Evolutionary conservation across 805 yeast genomes (phyloP), one percentile per base, ranked within the genome.

Genomic region (Metschnikowia reukaufii): DNA sequence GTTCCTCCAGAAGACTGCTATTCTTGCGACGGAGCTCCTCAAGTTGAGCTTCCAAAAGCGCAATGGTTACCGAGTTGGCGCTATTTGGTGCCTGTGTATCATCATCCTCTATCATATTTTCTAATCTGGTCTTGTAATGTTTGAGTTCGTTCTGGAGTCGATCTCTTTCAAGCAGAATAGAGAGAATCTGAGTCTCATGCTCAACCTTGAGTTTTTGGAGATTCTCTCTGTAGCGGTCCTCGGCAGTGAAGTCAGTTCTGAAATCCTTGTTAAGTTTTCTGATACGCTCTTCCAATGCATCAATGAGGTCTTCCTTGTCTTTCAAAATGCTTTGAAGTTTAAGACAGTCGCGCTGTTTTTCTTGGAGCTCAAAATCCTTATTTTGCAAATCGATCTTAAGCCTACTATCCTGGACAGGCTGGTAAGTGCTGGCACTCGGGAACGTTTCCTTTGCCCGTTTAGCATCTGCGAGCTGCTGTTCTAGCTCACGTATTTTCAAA

Each of bases 141-240:
- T 59, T 61, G 15, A 66, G 48, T 48, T 76, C 74, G 29, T 59
- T 54, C 47, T 65, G 67, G 35, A 68, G 36, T 17, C 63, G 63
- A 12, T 67, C 70, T 35, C 68, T 60, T 21, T 78, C 82, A 18
- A 63, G 55, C 44, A 66, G 65, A 17, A 72, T 48, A 18, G 66
- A 50, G 29, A 68, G 67, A 30, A 72, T 58, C 41, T 69, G 64
- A 9, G 68, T 64, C 45, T 77, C 79, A 45, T 68, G 64, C 5
- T 61, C 61, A 4, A 67, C 50, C 45, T 70, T 73, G 1, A 67
- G 44, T 16, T 36, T 36, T 41, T 39, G 50, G n/a, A 46, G 30
- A n/a, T 60, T 51, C 56, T 70, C 48, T 30, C 47, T 39, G 21
- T 41, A 41, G n/a, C 47, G 34, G 31, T 50, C 47, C 25, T 49